Evolutionary conservation across 768 basidiomycete species (phyloP), one percentile per base, ranked within the genome.

Genomic region (Mrakia frigida): DNA sequence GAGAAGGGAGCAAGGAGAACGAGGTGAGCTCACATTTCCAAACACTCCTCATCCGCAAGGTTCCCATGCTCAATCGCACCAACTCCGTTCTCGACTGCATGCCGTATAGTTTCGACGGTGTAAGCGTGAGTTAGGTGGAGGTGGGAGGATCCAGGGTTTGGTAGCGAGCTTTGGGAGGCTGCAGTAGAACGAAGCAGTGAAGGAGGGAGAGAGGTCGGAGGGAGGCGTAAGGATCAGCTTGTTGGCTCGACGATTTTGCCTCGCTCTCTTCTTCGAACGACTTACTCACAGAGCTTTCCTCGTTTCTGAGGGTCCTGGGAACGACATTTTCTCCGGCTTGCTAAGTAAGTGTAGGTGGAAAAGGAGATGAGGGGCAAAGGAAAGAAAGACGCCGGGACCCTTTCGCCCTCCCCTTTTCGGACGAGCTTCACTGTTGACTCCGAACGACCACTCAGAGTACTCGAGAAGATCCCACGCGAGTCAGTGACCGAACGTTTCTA

Each of bases 61-160:
- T 87, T 86, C 6, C 86, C 86, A 73, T 87, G 86, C 75, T 87
- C 86, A 68, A 87, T 86, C 5, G 85, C 86, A 16, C 74, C 78
- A 7, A 86, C 84, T 14, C 86, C 86, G 69, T 85, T 86, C n/a
- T 85, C 82, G 50, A 87, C 83, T 0, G 86, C 85, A 69, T 86
- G 86, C 1, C 82, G 80, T 76, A 87, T 85, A 1, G 85, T 83
- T 31, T 84, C 85, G n/a, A 81, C 80, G 0, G 86, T 86, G 78
- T 85, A 84, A 25, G 78, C 80, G 77, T 85, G 79, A 37, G 86
- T 85, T 9, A 43, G 43, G 43, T 43, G 43, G 43, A 13, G 43
- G 2, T 4, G 43, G 43, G 43, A 43, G 43, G 43, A 43, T 43
- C 43, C 43, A 43, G 43, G 43, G 43, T 43, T 43, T 43, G 43